Base-by-base conservation (phyloP, 2,329 filamentous ascomycete species). In the Ceratocystis albifundus region DNA sequence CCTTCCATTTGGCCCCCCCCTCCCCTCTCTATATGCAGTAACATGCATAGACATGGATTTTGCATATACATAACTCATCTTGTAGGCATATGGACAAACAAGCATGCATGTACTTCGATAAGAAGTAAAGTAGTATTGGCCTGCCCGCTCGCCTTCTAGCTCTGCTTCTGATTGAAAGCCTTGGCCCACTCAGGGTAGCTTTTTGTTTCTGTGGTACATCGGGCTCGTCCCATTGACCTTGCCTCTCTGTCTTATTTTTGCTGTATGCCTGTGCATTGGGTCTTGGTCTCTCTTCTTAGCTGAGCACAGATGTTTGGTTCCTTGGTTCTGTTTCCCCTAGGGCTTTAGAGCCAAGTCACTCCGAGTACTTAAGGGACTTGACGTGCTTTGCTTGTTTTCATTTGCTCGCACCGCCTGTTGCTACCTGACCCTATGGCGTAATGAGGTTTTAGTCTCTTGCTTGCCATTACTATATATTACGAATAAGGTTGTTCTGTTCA, bases 241-340 rank as follows among this genome's bases (percentile, higher is more conserved):
- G 50, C 50, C 22, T 22, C 50, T 55, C n/a, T 55, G 50, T 15
- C 50, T 55, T 50, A 22, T 50, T 22, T 50, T 20, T 30, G n/a
- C 20, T 28, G 25, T 59, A 6, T 32, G 53, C 53, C 53, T 59
- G 53, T 59, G 53, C 53, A 28, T 10, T 28, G 46, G 46, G 7
- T 50, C 53, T 17, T 32, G 53, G 53, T n/a, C 53, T 32, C 53
- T 59, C 28, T 15, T 25, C 28, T 30, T 59, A 32, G 53, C 53
- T 59, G 53, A 59, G 53, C 53, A 59, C 53, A 59, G 53, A 59
- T 59, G 53, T 59, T 59, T 59, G 53, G 53, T 59, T 59, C 53
- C 53, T 59, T 59, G 53, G 53, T 59, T 59, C 53, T 59, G 28
- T 59, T 17, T 59, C 7, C 53, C 17, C 53, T 28, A 12, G 12